These are phyloP conservation scores for Hura crepitans DNA, from an alignment of 441 rosid genomes.

Conservation along the genomic window DNA sequence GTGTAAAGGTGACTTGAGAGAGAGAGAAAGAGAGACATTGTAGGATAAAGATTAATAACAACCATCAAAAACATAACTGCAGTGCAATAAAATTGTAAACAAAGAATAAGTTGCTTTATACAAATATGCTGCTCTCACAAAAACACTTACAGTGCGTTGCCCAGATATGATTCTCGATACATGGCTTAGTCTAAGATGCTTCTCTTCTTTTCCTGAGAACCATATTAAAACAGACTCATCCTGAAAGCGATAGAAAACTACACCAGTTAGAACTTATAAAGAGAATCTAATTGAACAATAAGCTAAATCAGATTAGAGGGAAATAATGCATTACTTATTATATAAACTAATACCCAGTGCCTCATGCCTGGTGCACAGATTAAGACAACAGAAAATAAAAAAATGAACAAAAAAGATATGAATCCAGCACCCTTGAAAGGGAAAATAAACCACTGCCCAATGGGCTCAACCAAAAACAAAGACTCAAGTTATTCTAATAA, in stretches of 20 bases:
- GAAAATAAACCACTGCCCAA: not conserved
- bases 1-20: not conserved
- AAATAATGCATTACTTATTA: slow-evolving; percentile 2
- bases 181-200: slow-evolving; percentile 83
- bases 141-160: slow-evolving; percentile 88
- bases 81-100: not conserved
- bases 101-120: not conserved
- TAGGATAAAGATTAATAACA: not conserved
- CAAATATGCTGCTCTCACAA: slow-evolving; percentile 2
- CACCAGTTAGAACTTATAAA: slow-evolving; percentile 17
- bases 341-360: not conserved
- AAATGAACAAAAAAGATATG: not conserved
- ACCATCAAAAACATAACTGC: not conserved
- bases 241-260: slow-evolving; percentile 44
- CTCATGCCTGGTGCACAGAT: not conserved
- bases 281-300: slow-evolving; percentile 12
- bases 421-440: slow-evolving; percentile 1
- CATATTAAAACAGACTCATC: slow-evolving; percentile 94
- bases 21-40: not conserved
- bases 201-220: slow-evolving; percentile 94
- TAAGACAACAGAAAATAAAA: not conserved
- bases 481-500: not conserved
- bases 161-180: slow-evolving; percentile 90
- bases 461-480: slow-evolving; percentile 1
- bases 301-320: slow-evolving; percentile 18